These are phyloP conservation scores for Aquilaria sinensis DNA, from an alignment of 345 rosid genomes.

Conservation along the genomic window DNA sequence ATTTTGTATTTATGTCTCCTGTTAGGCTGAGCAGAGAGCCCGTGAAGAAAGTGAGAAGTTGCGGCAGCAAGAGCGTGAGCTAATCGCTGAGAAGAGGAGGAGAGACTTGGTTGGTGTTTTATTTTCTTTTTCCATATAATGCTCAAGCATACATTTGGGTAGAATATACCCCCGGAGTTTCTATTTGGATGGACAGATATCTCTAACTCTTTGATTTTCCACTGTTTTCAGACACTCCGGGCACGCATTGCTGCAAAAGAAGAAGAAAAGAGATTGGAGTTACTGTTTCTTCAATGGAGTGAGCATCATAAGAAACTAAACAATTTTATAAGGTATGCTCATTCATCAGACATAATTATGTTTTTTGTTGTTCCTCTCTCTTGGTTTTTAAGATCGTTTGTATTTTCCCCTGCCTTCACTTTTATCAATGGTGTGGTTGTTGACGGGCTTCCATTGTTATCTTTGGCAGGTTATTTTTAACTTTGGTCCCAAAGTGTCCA, in stretches of 20 bases:
- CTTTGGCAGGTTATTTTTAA: conserved; percentile 93
- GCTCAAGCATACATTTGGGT: too few relatives aligned
- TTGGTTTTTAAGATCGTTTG: neutral
- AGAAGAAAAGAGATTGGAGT: conserved; percentile 93
- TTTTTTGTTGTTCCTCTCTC: neutral
- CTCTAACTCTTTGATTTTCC: too few relatives aligned
- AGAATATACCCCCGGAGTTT: too few relatives aligned
- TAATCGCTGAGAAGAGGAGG: conserved; percentile 70
- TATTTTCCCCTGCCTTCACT: neutral
- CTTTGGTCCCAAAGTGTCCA: conserved; percentile 98
- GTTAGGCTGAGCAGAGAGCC: conserved; percentile 82
- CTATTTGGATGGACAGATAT: too few relatives aligned
- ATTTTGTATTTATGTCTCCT: conserved; percentile 8
- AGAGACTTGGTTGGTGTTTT: conserved; percentile 77
- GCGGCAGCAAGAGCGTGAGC: conserved; percentile 88
- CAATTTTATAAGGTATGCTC: conserved; percentile 85
- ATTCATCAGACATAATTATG: neutral
- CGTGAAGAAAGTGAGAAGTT: conserved; percentile 90
- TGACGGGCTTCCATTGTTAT: conserved; percentile 13
- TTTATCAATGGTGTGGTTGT: neutral
- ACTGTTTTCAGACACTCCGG: conserved; percentile 56
- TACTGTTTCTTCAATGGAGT: conserved; percentile 93
- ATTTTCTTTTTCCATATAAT: neutral
- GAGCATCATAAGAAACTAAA: conserved; percentile 86
- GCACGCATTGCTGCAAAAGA: conserved; percentile 96